Conservation (phyloP, 371 early-diverging fungal genomes). For the Fennellomyces sp. region DNA sequence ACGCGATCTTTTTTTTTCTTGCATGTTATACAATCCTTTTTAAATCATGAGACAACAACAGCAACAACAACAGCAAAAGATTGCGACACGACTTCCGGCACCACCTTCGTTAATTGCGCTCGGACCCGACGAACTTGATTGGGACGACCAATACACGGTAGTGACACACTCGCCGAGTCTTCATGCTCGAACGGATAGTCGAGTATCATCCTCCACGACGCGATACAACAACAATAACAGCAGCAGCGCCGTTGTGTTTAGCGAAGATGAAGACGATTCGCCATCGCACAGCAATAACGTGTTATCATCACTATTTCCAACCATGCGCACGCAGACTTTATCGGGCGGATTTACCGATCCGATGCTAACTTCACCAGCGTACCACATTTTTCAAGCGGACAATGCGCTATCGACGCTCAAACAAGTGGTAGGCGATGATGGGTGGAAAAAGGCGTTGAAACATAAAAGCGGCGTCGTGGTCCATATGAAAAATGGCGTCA, state of each 20-base stretch:
- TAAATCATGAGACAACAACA: constrained; percentile 14
- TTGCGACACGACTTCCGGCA: constrained; percentile 12
- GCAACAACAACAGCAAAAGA: constrained; percentile 6
- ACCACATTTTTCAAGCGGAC: constrained; percentile 48
- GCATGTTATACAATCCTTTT: too few relatives aligned
- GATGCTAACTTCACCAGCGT: constrained; percentile 34
- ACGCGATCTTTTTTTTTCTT: too few relatives aligned
- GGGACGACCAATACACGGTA: constrained; percentile 10
- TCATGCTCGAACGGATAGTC: background rate
- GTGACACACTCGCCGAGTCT: constrained; percentile 7
- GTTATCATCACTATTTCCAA: constrained; percentile 6
- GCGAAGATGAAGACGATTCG: constrained; percentile 35
- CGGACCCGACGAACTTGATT: constrained; percentile 7
- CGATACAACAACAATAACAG: background rate
- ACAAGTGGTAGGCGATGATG: constrained; percentile 43
- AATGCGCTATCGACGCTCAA: constrained; percentile 43
- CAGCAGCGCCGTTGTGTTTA: constrained; percentile 24
- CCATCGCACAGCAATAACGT: constrained; percentile 4
- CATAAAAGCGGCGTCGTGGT: constrained; percentile 74
- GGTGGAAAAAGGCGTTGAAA: constrained; percentile 71
- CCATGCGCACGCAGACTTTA: constrained; percentile 3
- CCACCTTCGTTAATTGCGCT: constrained; percentile 11
- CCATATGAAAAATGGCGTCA: constrained; percentile 54
- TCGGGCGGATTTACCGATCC: constrained; percentile 34
- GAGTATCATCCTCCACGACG: background rate